Evolutionary conservation across 2,329 filamentous ascomycete genomes (phyloP).

Genomic region (Chaetoscypha palmicola): DNA sequence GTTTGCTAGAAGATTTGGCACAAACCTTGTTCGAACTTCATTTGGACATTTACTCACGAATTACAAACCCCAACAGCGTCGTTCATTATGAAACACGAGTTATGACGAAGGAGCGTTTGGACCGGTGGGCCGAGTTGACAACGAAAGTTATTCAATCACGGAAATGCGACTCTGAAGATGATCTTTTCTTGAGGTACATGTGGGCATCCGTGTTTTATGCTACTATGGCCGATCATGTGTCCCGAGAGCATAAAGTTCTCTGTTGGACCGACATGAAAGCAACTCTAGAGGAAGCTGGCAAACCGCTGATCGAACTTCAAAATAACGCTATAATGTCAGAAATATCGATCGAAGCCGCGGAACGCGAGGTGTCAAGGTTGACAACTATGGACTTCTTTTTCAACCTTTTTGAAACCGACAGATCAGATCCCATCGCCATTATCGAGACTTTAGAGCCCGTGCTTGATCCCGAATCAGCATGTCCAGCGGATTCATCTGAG

Average conservation of each 20-base stretch:
- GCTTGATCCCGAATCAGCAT: conserved; percentile 62
- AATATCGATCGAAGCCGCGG: conserved; percentile 73
- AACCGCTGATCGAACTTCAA: conserved; percentile 53
- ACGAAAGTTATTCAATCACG: conserved; percentile 40
- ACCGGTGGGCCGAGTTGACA: conserved; percentile 52
- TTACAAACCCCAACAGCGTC: conserved; percentile 53
- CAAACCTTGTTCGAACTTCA: conserved; percentile 61
- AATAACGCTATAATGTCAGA: conserved; percentile 89
- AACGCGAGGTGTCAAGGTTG: conserved; percentile 84
- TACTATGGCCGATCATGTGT: conserved; percentile 46
- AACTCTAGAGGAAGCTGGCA: conserved; percentile 41
- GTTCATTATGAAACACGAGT: conserved; percentile 43
- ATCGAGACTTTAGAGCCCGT: conserved; percentile 93
- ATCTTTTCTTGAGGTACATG: conserved; percentile 52
- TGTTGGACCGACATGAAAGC: conserved; percentile 57
- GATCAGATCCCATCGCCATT: conserved; percentile 71
- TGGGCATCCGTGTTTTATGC: conserved; percentile 60
- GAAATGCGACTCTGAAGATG: conserved; percentile 23
- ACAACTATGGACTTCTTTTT: conserved; percentile 97
- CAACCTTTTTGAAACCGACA: conserved; percentile 77
- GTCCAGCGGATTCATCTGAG: conserved; percentile 24
- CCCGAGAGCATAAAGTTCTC: conserved; percentile 52
- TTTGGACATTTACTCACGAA: conserved; percentile 56
- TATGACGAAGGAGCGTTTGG: conserved; percentile 50
- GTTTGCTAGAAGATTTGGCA: conserved; percentile 42